Base-by-base conservation (phyloP, 2,329 filamentous ascomycete genomes). In the Fusarium xylarioides region DNA sequence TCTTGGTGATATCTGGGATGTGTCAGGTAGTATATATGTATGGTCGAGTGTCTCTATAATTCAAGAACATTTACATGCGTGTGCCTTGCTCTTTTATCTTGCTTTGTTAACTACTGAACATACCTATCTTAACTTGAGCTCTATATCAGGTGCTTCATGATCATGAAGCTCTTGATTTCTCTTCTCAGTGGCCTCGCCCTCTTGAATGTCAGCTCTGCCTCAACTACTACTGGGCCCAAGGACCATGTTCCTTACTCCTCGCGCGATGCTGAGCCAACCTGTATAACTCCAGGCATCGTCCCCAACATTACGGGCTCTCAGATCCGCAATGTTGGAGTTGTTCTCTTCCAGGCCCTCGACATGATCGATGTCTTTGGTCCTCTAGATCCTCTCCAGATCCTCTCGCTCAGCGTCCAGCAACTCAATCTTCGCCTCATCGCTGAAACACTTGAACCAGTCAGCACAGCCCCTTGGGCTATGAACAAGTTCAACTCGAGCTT, bases 321-420 rank as follows among this genome's bases (percentile, higher is more conserved):
- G 35, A 75, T 77, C 62, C 69, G 71, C 16, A 83, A 81, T 54
- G 83, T 81, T 56, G 85, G 83, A 57, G 79, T 86, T 42, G 79
- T 85, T 35, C 73, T 87, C 9, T 86, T 84, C 78, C 84, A 80
- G 4, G 82, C 81, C 21, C 84, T 86, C 76, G 82, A 86, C 67
- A 77, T 82, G 38, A 78, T 86, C 19, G 85, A 87, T 70, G 80
- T 85, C 58, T 85, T 85, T 74, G 85, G 85, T 0, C 84, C 85
- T n/a, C 75, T 87, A 10, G 84, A 86, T 63, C 77, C 81, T 46
- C 78, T 88, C 46, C 84, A 86, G 70, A 78, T 83, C 37, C 73
- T 86, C 11, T 80, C 84, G 7, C 72, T 72, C 58, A 67, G 63
- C 23, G 53, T 53, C 18, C 79, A 79, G 58, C 75, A 80, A 7